Base-by-base conservation (phyloP, 495 filamentous ascomycete genomes). In the Aspergillus cristatus region DNA sequence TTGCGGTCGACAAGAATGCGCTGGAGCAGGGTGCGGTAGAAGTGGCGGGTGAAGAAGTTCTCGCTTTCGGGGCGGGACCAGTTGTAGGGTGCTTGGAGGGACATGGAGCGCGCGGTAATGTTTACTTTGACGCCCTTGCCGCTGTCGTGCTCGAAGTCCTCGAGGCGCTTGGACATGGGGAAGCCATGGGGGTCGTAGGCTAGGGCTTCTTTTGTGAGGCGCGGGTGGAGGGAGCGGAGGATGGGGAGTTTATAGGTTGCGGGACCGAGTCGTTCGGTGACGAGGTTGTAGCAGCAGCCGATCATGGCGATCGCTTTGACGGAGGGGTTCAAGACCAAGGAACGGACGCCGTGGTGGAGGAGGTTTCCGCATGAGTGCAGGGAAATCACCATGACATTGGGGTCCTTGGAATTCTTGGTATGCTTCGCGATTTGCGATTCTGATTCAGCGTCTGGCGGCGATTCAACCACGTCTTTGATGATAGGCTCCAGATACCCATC, bases 321-420 rank as follows among this genome's bases (percentile, higher is more conserved):
- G 18, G 76, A 70, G 1, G 87, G 83, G 50, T 94, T 96, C 25
- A 86, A 52, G 11, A 84, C 58, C 30, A 98, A 70, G 3, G 91
- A 91, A 5, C 84, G 81, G 29, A 98, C 78, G 2, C 84, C 91
- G 51, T 94, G 88, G 50, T 98, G 91, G n/a, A 90, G 76, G 11
- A 98, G 78, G 51, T 96, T 97, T 37, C 91, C 91, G 58, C 91
- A 98, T 14, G 89, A 95, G 56, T 98, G 91, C 33, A 98, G 82
- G 0, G 91, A 97, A 2, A 95, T 80, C 15, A 93, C 81, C 78
- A 96, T 85, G 22, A 94, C 64, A 20, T 67, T 70, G 3, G 62
- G 48, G 25, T 67, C 51, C 29, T 28, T 46, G 10, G 42, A 36
- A 38, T 47, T 38, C 32, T 49, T 31, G 7, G 37, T 20, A 16